Evolutionary conservation across 192 early-diverging fungal species (phyloP).

Genomic region (Linnemannia hyalina): DNA sequence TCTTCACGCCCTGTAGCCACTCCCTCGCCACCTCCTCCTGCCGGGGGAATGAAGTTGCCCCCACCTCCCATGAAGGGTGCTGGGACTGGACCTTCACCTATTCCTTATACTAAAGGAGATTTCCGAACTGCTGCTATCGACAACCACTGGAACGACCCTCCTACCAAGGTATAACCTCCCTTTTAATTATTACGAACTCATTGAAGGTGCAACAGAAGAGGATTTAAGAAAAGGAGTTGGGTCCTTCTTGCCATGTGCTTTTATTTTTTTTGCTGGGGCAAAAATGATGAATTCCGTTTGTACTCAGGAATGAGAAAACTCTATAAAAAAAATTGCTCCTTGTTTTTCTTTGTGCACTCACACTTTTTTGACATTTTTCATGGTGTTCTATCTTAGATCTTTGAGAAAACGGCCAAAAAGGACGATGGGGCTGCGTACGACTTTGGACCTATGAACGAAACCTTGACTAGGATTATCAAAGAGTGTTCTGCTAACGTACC

Average conservation of each 20-base stretch:
- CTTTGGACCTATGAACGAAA: conserved; percentile 40
- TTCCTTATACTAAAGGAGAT: conserved; percentile 55
- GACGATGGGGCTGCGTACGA: conserved; percentile 26
- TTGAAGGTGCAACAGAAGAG: no score
- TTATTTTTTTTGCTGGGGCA: conserved; percentile 1
- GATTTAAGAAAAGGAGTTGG: neutral
- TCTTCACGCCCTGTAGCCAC: conserved; percentile 1
- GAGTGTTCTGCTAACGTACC: conserved; percentile 39
- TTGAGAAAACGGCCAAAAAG: conserved; percentile 23
- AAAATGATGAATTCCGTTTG: neutral
- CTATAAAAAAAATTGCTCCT: neutral
- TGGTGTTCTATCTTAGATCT: conserved; percentile 35
- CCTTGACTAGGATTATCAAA: conserved; percentile 38
- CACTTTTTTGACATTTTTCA: neutral
- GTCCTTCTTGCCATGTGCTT: neutral
- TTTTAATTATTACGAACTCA: neutral
- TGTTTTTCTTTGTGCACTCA: neutral
- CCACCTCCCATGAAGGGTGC: conserved; percentile 41
- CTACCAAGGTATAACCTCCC: conserved; percentile 45
- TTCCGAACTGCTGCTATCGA: conserved; percentile 63
- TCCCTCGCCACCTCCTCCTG: conserved; percentile 19
- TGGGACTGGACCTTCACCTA: conserved; percentile 5
- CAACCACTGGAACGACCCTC: conserved; percentile 69
- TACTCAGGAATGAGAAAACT: neutral
- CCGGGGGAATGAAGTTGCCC: conserved; percentile 30